phyloP scores from a whole-genome alignment of 2,329 filamentous ascomycete species.

The Colletotrichum sp. region DNA sequence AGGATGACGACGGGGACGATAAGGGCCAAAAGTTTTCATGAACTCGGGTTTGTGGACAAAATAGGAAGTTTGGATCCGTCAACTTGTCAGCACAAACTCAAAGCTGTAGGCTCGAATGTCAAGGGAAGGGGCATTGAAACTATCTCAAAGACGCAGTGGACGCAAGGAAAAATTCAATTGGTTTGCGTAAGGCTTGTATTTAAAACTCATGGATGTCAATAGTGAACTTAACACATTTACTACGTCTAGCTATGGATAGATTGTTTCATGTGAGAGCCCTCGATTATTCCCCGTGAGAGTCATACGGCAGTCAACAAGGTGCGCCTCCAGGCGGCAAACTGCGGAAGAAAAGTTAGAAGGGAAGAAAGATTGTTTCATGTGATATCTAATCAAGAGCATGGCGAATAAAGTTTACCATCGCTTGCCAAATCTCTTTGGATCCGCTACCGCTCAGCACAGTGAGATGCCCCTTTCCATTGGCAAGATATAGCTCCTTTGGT shows the following conservation, averaged over 20 bases:
- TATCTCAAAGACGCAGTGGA: neutral
- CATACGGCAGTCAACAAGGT: no score
- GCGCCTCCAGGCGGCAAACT: no score
- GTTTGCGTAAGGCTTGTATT: neutral
- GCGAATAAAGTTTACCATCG: neutral
- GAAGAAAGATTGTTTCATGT: neutral
- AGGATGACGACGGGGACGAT: neutral
- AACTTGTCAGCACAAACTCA: neutral
- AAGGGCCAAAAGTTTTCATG: neutral
- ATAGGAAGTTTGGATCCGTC: neutral
- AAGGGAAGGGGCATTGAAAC: neutral
- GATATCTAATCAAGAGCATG: neutral
- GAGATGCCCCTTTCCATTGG: conserved; percentile 21
- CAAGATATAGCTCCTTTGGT: conserved; percentile 17
- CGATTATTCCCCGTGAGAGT: no score
- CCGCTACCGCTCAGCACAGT: conserved; percentile 16
- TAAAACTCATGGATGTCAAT: neutral
- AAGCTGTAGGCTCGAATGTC: neutral
- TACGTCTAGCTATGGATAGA: neutral
- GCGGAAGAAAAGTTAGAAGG: no score
- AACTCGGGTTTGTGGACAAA: neutral
- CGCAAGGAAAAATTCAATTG: neutral
- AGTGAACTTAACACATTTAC: neutral
- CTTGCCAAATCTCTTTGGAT: neutral
- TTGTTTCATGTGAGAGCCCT: neutral